phyloP scores from a whole-genome alignment of 2,329 filamentous ascomycete genomes.

The Fusarium mexicanum region DNA sequence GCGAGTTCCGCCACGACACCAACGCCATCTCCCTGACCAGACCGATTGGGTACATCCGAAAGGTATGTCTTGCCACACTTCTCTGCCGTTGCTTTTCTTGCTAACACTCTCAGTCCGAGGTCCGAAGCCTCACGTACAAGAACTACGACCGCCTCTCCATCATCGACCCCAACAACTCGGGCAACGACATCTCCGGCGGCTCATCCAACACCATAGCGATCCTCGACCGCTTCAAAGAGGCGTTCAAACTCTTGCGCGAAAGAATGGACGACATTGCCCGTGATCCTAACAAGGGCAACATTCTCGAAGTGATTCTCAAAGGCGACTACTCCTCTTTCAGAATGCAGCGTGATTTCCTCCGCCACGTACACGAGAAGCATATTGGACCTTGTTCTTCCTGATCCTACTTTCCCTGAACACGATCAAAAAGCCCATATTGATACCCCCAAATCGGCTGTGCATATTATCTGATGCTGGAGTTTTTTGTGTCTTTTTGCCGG shows the following conservation, averaged over 20 bases:
- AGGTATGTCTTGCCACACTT: conserved; percentile 63
- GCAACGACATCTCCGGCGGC: conserved; percentile 91
- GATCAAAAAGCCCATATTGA: background rate
- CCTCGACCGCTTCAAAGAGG: conserved; percentile 73
- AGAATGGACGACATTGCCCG: conserved; percentile 64
- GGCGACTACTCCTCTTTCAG: conserved; percentile 83
- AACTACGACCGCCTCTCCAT: conserved; percentile 80
- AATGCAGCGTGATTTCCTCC: conserved; percentile 72
- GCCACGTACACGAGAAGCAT: conserved; percentile 58
- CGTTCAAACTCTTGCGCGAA: conserved; percentile 65
- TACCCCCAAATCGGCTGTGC: conserved; percentile 8
- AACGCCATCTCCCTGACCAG: conserved; percentile 81
- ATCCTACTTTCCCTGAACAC: background rate
- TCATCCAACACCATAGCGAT: conserved; percentile 77
- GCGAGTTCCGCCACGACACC: conserved; percentile 74
- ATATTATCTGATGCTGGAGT: conserved; percentile 25
- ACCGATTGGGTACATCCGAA: conserved; percentile 75
- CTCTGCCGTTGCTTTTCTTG: background rate
- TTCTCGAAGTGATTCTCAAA: conserved; percentile 77
- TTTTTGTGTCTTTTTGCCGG: conserved; percentile 15
- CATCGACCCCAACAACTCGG: conserved; percentile 85
- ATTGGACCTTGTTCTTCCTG: conserved; percentile 48
- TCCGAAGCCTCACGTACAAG: conserved; percentile 62
- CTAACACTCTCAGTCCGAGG: conserved; percentile 51
- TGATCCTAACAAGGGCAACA: conserved; percentile 46